A percentile compares a stretch with the other conserved stretches of the same genome.
phyloP scores from a whole-genome alignment of 768 basidiomycete species.

The Leccinum fibrillosum region DNA sequence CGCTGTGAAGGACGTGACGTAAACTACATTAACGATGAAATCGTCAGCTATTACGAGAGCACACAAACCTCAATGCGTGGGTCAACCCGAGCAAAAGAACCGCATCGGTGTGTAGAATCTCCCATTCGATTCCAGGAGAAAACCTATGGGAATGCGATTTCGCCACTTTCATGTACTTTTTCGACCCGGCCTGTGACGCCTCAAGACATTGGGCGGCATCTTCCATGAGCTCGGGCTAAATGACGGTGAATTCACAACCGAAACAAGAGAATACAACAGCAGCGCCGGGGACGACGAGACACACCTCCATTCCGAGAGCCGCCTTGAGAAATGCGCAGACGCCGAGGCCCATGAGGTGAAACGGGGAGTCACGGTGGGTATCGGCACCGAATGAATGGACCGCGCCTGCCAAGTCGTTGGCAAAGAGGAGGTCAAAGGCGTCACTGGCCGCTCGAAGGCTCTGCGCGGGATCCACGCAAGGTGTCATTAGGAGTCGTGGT shows the following conservation, averaged over 20 bases:
- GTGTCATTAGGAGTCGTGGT: not conserved
- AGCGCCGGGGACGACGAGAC: not conserved
- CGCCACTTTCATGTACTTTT: constrained; percentile 43
- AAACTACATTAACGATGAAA: constrained; percentile 4
- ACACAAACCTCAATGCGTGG: constrained; percentile 59
- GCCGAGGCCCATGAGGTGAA: constrained; percentile 71
- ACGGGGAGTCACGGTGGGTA: constrained; percentile 48
- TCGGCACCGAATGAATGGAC: constrained; percentile 41
- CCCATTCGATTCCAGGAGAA: constrained; percentile 68
- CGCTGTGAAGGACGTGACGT: constrained; percentile 36
- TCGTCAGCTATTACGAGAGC: not conserved
- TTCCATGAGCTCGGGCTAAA: constrained; percentile 55
- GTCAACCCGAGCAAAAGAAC: constrained; percentile 69
- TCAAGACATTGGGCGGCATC: constrained; percentile 58
- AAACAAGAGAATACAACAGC: not conserved
- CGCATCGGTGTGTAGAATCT: constrained; percentile 71
- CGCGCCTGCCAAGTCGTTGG: constrained; percentile 60
- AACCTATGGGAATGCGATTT: constrained; percentile 43
- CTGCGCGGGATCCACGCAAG: constrained; percentile 23
- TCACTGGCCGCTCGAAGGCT: constrained; percentile 34
- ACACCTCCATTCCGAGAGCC: constrained; percentile 77
- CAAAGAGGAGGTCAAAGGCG: constrained; percentile 71
- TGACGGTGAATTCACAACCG: not conserved
- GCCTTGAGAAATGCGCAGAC: constrained; percentile 75
- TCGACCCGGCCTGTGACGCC: constrained; percentile 58